These are phyloP conservation scores for Chrysanthemum seticuspe DNA, from an alignment of 129 eudicot species.

Conservation along the genomic window DNA sequence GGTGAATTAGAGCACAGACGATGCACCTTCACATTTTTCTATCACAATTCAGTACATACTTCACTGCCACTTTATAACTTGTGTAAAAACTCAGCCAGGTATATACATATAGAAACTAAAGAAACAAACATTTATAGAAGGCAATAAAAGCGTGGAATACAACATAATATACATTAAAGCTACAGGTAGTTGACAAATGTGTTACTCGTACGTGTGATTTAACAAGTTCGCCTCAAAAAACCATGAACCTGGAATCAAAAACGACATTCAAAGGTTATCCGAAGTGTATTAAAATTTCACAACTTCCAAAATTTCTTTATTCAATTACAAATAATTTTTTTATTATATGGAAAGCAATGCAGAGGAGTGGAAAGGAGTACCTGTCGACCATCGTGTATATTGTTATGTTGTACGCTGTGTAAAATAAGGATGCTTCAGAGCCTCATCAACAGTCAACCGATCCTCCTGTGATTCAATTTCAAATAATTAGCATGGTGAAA, in stretches of 20 bases:
- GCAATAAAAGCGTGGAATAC: constrained; percentile 6
- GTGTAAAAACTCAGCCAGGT: background rate
- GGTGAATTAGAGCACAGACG: too few species aligned
- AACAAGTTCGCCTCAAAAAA: constrained; percentile 12
- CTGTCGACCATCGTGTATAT: constrained; percentile 19
- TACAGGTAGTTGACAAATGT: background rate
- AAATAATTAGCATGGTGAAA: background rate
- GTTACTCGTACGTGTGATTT: background rate
- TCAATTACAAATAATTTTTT: background rate
- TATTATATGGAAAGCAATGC: background rate
- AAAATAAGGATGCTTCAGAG: constrained; percentile 88
- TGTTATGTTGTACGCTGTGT: constrained; percentile 29
- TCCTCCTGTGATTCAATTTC: constrained; percentile 62
- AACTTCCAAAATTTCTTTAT: constrained; percentile 1
- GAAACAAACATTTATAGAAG: background rate
- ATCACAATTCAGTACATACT: background rate
- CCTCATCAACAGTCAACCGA: constrained; percentile 81
- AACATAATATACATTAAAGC: background rate
- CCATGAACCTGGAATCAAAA: constrained; percentile 20
- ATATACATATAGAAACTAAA: constrained; percentile 8
- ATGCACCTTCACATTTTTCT: background rate
- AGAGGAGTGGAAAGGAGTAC: constrained; percentile 12
- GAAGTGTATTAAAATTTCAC: constrained; percentile 2
- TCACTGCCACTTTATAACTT: background rate
- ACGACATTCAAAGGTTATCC: background rate